These are phyloP conservation scores for Mesembryanthemum crystallinum DNA, from an alignment of 148 eudicot species.

Conservation along the genomic window DNA sequence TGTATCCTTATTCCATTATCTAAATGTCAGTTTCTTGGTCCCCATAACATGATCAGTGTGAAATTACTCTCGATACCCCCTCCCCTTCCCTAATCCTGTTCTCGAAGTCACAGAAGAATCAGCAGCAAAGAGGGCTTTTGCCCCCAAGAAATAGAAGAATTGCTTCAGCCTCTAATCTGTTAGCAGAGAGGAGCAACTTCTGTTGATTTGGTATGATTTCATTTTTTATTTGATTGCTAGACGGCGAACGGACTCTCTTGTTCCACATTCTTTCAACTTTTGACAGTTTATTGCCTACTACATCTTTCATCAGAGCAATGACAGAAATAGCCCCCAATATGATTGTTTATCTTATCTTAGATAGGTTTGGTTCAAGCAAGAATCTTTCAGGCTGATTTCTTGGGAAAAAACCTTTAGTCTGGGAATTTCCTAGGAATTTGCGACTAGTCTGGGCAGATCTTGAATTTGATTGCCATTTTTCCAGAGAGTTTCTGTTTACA, in stretches of 20 bases:
- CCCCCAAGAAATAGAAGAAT: neutral
- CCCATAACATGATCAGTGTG: conserved; percentile 4
- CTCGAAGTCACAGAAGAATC: neutral
- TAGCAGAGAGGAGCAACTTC: neutral
- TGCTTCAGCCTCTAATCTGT: neutral
- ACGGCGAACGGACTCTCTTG: neutral
- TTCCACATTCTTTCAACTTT: neutral
- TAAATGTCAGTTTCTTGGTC: neutral
- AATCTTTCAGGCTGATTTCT: too few relatives aligned
- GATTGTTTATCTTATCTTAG: neutral
- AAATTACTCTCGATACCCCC: neutral
- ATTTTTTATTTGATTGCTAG: too few relatives aligned
- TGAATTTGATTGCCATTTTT: too few relatives aligned
- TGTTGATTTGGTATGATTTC: neutral
- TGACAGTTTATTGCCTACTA: neutral
- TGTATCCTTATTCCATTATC: neutral
- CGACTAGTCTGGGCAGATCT: too few relatives aligned
- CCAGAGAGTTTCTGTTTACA: too few relatives aligned
- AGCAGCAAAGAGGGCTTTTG: neutral
- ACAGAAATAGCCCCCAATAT: neutral
- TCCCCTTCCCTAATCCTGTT: neutral
- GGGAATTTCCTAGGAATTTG: too few relatives aligned
- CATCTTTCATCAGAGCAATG: neutral
- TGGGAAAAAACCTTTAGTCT: too few relatives aligned
- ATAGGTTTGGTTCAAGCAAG: neutral